Percentiles rank a stretch among this genome's conserved stretches.
Conservation (phyloP, 331 rosid species). For the Quercus phellos region DNA sequence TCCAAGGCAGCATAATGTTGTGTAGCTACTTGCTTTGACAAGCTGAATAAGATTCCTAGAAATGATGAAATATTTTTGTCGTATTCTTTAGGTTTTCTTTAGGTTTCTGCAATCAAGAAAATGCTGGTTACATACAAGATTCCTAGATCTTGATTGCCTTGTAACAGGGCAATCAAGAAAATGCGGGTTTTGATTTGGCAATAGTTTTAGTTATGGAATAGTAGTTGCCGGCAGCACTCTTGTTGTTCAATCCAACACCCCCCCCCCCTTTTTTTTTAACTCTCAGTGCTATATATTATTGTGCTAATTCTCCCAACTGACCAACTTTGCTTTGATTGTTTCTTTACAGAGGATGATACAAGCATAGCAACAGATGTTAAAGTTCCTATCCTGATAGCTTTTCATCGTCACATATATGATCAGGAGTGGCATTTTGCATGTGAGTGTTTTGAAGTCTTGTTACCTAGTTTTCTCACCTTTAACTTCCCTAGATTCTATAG, state of each 20-base stretch:
- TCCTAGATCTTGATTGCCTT: too few species aligned
- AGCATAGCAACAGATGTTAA: slow-evolving; percentile 65
- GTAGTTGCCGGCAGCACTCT: too few species aligned
- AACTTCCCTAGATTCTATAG: neutral
- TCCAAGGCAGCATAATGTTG: neutral
- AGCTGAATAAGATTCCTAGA: neutral
- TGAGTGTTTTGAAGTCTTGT: slow-evolving; percentile 33
- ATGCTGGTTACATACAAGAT: too few species aligned
- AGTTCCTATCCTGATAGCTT: slow-evolving; percentile 81
- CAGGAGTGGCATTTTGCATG: slow-evolving; percentile 88
- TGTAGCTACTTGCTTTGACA: neutral
- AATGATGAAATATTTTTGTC: neutral
- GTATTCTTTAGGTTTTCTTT: neutral
- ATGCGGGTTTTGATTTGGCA: neutral
- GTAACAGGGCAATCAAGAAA: neutral
- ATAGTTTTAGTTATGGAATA: neutral
- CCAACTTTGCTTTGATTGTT: slow-evolving; percentile 11
- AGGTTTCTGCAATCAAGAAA: too few species aligned
- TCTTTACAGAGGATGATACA: slow-evolving; percentile 91
- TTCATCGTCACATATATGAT: slow-evolving; percentile 71
- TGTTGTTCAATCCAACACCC: too few species aligned
- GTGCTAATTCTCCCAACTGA: neutral
- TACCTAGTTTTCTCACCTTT: neutral
- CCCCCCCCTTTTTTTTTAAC: too few species aligned
- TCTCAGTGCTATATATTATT: too few species aligned